These are phyloP conservation scores for Immersiella caudata DNA, from an alignment of 495 filamentous ascomycete genomes.

Conservation along the genomic window DNA sequence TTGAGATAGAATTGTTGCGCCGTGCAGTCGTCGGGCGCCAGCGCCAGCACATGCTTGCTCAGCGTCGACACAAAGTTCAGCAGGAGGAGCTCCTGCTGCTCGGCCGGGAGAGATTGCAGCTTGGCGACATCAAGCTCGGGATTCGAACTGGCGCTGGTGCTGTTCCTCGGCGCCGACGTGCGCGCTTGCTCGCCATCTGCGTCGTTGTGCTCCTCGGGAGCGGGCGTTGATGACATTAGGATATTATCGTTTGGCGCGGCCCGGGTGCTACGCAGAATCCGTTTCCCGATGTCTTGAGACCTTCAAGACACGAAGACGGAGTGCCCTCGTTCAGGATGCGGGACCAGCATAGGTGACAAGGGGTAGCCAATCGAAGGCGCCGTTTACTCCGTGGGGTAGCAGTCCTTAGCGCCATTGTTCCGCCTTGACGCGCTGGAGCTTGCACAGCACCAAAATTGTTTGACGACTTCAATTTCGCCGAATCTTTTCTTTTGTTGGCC, in stretches of 20 bases:
- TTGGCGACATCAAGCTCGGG: slow-evolving; percentile 83
- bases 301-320: background rate
- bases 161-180: slow-evolving; percentile 38
- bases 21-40: slow-evolving; percentile 77
- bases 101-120: slow-evolving; percentile 84
- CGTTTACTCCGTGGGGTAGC: background rate
- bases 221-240: slow-evolving; percentile 23
- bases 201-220: slow-evolving; percentile 30
- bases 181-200: slow-evolving; percentile 31
- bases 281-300: background rate
- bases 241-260: slow-evolving; percentile 3
- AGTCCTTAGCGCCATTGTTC: background rate
- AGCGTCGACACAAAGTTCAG: slow-evolving; percentile 85
- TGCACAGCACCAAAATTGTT: background rate
- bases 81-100: slow-evolving; percentile 94
- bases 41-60: slow-evolving; percentile 73
- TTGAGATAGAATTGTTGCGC: slow-evolving; percentile 87
- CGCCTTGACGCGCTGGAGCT: background rate
- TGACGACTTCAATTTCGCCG: background rate
- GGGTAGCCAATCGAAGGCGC: background rate
- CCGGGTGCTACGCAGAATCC: background rate
- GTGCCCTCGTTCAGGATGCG: background rate
- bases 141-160: slow-evolving; percentile 42
- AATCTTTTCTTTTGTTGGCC: background rate
- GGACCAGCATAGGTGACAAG: background rate